Evolutionary conservation across 2,329 filamentous ascomycete species (phyloP).

Genomic region (Ophiostoma fasciatum): DNA sequence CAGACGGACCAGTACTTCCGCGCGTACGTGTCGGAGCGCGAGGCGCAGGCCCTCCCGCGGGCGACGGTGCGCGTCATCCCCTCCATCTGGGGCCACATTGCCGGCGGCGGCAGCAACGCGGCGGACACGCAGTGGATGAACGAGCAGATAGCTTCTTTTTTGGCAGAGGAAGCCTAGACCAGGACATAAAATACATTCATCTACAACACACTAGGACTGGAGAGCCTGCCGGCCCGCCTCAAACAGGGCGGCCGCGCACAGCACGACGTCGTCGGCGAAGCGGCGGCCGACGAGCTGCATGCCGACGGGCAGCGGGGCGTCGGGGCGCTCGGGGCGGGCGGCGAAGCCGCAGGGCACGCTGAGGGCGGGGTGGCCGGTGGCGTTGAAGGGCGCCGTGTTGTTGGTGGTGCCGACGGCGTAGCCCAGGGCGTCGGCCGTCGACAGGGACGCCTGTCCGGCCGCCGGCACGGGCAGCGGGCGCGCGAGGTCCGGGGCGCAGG

Average conservation of each 20-base stretch:
- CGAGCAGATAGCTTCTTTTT: background rate
- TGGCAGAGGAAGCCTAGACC: background rate
- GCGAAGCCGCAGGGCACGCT: conserved; percentile 27
- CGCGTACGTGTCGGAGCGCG: conserved; percentile 62
- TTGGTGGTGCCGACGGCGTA: conserved; percentile 28
- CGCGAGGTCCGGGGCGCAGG: conserved; percentile 27
- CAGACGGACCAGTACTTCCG: conserved; percentile 73
- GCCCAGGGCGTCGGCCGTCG: conserved; percentile 17
- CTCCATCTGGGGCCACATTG: conserved; percentile 11
- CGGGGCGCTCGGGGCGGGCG: conserved; percentile 7
- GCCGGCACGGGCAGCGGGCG: conserved; percentile 30
- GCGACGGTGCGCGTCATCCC: conserved; percentile 6
- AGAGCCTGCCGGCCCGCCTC: conserved; percentile 13
- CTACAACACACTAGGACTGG: background rate
- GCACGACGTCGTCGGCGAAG: conserved; percentile 16
- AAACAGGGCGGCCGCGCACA: conserved; percentile 17
- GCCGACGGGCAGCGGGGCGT: conserved; percentile 15
- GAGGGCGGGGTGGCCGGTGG: conserved; percentile 33
- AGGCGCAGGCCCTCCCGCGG: conserved; percentile 32
- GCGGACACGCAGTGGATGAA: conserved; percentile 7
- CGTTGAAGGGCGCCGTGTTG: conserved; percentile 32
- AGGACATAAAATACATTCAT: background rate
- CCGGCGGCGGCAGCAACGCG: conserved; percentile 3
- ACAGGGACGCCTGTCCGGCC: conserved; percentile 25
- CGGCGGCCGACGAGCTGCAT: conserved; percentile 19